Percentiles rank a stretch among this genome's conserved stretches.
phyloP scores from a whole-genome alignment of 2,329 filamentous ascomycete species.

The Fusarium euwallaceae region DNA sequence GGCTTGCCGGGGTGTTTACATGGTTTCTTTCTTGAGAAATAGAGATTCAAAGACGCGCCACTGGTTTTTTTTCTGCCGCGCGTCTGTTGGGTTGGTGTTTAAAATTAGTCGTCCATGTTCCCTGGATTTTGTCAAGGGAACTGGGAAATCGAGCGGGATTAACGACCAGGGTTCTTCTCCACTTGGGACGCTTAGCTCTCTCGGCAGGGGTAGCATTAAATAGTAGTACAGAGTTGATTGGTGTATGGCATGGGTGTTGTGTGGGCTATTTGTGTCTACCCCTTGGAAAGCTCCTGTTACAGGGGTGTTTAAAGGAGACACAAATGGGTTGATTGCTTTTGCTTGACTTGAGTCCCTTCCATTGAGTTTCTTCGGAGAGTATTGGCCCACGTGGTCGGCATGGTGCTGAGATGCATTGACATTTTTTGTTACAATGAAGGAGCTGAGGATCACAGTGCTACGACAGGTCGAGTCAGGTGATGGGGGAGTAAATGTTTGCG shows the following conservation, averaged over 20 bases:
- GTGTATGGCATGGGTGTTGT: background rate
- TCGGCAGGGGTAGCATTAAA: background rate
- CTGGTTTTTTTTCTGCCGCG: background rate
- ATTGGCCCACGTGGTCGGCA: background rate
- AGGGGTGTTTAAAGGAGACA: conserved; percentile 2
- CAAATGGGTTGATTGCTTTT: background rate
- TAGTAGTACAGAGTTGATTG: background rate
- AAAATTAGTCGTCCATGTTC: background rate
- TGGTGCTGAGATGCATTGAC: background rate
- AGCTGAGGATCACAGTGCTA: background rate
- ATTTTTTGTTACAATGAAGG: background rate
- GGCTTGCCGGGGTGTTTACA: conserved; percentile 19
- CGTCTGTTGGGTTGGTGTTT: conserved; percentile 1
- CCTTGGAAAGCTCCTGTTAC: background rate
- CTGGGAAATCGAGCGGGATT: conserved; percentile 1
- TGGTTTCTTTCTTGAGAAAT: conserved; percentile 2
- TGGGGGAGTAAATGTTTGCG: background rate
- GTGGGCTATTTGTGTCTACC: background rate
- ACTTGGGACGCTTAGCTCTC: background rate
- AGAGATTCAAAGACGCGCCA: background rate
- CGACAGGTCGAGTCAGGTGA: background rate
- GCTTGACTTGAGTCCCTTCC: background rate
- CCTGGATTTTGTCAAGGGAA: background rate
- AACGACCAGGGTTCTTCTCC: background rate
- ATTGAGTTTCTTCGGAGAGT: background rate